Base-by-base conservation (phyloP, 2,329 filamentous ascomycete genomes). In the Curvularia sp. region DNA sequence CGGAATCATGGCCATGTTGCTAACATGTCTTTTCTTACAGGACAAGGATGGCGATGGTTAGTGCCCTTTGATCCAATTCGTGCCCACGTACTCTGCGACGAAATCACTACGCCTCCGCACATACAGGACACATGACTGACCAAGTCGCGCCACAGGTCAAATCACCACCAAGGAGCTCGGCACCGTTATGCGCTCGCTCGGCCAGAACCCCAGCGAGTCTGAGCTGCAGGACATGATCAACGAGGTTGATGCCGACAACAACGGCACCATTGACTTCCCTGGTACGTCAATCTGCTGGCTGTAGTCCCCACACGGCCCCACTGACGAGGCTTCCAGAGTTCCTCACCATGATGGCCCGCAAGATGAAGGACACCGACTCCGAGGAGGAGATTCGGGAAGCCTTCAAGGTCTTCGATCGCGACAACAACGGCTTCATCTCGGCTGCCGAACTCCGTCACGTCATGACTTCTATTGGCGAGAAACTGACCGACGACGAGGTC, bases 191-290 rank as follows among this genome's bases (percentile, higher is more conserved):
- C 81, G 82, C 72, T 86, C 84, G 57, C 84, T 88, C 39, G 86
- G 86, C 69, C 83, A 87, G 70, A 86, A 87, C 75, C 84, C 86
- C 60, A 85, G 83, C 76, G 84, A 86, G 64, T 82, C 83, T 55
- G 86, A 89, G 77, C 80, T 88, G 53, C 83, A 86, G 73, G 86
- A 89, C 75, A 87, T 89, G 80, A 86, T 88, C 79, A 87, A 86
- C 77, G 86, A 89, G 76, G 85, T 53, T 62, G 86, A 89, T 66
- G 79, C 83, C 65, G 85, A 89, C 78, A 85, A 86, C 74, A 87
- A 86, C 67, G 86, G 86, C 74, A 86, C 85, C 66, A 87, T 89
- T 70, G 85, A 87, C 73, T 88, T 89, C 74, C 83, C 86, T 56
- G 84, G 84, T 85, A 75, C 60, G 57, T 15, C 26, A 26, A 12